These are phyloP conservation scores for Metschnikowia corniflorae DNA, from an alignment of 805 yeast species.

Conservation along the genomic window DNA sequence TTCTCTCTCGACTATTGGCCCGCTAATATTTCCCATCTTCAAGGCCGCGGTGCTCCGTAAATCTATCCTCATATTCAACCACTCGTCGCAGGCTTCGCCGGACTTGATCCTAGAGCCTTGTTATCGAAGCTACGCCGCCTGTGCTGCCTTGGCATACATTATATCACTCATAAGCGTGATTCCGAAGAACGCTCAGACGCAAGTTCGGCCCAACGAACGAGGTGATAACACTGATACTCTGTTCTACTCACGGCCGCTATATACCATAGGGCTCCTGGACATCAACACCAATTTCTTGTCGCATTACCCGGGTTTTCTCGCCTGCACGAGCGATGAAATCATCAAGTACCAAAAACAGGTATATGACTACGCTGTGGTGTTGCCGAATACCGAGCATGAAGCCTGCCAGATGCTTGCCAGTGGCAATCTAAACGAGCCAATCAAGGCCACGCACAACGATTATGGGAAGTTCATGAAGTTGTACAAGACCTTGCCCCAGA, in stretches of 20 bases:
- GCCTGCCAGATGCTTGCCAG: slow-evolving; percentile 12
- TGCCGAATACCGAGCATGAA: slow-evolving; percentile 15
- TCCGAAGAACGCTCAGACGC: slow-evolving; percentile 50
- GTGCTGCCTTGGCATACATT: slow-evolving; percentile 52
- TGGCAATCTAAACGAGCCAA: slow-evolving; percentile 9
- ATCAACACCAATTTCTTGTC: slow-evolving; percentile 19
- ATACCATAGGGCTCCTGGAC: slow-evolving; percentile 62
- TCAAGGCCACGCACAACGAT: slow-evolving; percentile 35
- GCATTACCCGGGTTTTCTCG: slow-evolving; percentile 44
- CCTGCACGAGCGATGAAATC: slow-evolving; percentile 65
- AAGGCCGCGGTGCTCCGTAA: slow-evolving; percentile 58
- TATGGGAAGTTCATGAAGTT: slow-evolving; percentile 34
- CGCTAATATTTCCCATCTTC: slow-evolving; percentile 61
- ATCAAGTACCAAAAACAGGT: slow-evolving; percentile 49
- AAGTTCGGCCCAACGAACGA: slow-evolving; percentile 7
- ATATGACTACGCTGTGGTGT: slow-evolving; percentile 44
- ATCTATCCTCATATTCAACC: slow-evolving; percentile 40
- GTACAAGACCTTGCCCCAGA: slow-evolving; percentile 23
- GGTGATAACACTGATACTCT: slow-evolving; percentile 1
- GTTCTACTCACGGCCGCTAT: slow-evolving; percentile 48
- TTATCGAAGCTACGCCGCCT: slow-evolving; percentile 12
- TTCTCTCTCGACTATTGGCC: slow-evolving; percentile 54
- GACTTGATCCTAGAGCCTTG: slow-evolving; percentile 10
- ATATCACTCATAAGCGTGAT: slow-evolving; percentile 58
- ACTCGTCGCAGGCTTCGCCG: slow-evolving; percentile 10